Evolutionary conservation across 1,284 basidiomycete species (phyloP), one percentile per base, ranked within the genome.

Genomic region (Chalciporus piperatoides): DNA sequence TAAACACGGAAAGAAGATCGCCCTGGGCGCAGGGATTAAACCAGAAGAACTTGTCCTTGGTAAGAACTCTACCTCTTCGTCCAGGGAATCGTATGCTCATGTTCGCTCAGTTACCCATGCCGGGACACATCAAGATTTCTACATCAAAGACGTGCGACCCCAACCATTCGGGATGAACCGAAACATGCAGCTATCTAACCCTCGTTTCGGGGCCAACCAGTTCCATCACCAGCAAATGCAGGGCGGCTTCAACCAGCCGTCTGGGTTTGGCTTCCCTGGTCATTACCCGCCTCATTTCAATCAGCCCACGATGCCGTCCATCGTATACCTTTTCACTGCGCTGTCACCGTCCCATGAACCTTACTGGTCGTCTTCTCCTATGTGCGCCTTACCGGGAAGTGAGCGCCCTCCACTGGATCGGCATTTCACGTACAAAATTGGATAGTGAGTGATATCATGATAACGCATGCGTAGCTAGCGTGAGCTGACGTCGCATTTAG

Each of bases 41-140:
- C 74, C 76, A 0, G 70, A 76, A 52, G 69, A 77, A 3, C 48
- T 79, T 6, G 70, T 78, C 17, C 62, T 79, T 7, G 68, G 77
- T 79, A 30, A 17, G 69, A 57, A 57, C 19, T 6, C 6, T 12
- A 2, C 27, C 24, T 5, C n/a, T 4, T 17, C 14, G 1, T 27
- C 38, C 19, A 27, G 4, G 3, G 0, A 11, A 15, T 25, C 6
- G 40, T 9, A 5, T 10, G 6, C 51, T 55, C 6, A 55, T 24
- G 12, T 32, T 14, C 14, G 35, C 42, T n/a, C 33, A 74, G 73
- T 74, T 3, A 72, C 70, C 6, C 60, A 63, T 17, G 59, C 62
- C 0, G 71, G 71, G 6, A 69, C 64, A 0, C 60, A 69, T 37
- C 71, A 75, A 53, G 61, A 68, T 30, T 72, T 72, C 52, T 62